phyloP scores from a whole-genome alignment of 805 yeast species.

The Yarrowia osloensis region DNA sequence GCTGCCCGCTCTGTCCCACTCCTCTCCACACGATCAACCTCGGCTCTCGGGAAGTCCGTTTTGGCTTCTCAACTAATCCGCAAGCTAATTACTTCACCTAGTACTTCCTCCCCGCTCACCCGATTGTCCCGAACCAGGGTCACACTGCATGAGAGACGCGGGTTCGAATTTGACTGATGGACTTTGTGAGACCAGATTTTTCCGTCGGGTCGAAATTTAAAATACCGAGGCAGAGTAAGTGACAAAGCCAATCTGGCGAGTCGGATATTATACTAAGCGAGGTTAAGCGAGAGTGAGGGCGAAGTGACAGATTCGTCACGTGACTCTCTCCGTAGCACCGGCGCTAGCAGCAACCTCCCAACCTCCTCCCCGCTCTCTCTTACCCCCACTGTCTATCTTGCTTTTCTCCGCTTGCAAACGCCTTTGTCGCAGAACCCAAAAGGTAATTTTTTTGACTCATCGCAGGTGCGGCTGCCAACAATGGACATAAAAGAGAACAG shows the following conservation, averaged over 20 bases:
- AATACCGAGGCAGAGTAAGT: constrained; percentile 8
- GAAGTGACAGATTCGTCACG: background rate
- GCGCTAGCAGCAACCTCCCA: background rate
- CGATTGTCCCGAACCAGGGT: background rate
- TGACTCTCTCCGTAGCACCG: background rate
- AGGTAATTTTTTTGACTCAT: constrained; percentile 28
- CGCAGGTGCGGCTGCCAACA: constrained; percentile 14
- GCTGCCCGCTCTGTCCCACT: no score
- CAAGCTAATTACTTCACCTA: background rate
- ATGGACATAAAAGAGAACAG: constrained; percentile 23
- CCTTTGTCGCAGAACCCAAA: constrained; percentile 20
- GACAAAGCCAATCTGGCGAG: background rate
- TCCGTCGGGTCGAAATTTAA: background rate
- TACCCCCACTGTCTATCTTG: constrained; percentile 9
- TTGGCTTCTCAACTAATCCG: background rate
- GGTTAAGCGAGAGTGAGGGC: background rate
- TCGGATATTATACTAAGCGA: background rate
- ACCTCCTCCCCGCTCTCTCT: background rate
- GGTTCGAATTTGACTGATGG: background rate
- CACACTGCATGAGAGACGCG: background rate
- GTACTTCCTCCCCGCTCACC: background rate
- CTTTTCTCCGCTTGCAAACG: constrained; percentile 22
- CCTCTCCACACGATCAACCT: no score
- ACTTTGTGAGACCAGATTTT: background rate
- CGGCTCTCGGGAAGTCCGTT: background rate